Evolutionary conservation across 75 land plant species (phyloP).

Genomic region (Pinus tabuliformis): DNA sequence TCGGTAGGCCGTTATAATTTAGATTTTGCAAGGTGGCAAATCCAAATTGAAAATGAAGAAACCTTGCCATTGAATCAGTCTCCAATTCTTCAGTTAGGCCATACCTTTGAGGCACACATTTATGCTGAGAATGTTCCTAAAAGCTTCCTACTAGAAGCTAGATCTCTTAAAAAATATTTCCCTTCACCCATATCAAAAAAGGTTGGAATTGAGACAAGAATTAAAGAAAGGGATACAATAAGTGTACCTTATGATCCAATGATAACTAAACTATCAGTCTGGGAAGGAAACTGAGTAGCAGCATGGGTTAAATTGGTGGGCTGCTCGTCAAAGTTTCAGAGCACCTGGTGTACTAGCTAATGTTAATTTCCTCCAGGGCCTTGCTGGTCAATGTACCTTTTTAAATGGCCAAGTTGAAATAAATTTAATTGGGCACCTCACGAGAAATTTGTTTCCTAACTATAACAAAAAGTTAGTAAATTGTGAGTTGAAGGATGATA

Average conservation of each 20-base stretch:
- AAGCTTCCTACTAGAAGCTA: too few species aligned
- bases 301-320: constrained; percentile 76
- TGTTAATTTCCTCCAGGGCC: constrained; percentile 22
- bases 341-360: constrained; percentile 96
- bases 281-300: constrained; percentile 75
- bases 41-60: too few species aligned
- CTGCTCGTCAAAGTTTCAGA: constrained; percentile 33
- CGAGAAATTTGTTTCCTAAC: constrained; percentile 54
- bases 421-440: constrained; percentile 85
- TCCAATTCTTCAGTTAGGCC: too few species aligned
- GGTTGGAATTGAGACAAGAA: constrained; percentile 94
- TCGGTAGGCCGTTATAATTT: too few species aligned
- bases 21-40: too few species aligned
- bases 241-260: constrained; percentile 28
- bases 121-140: too few species aligned
- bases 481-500: constrained; percentile 10
- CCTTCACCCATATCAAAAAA: constrained; percentile 63
- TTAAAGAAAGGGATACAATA: constrained; percentile 78
- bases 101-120: too few species aligned
- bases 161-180: constrained; percentile 65
- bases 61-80: too few species aligned
- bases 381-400: too few species aligned
- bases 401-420: constrained; percentile 20
- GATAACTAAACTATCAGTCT: constrained; percentile 96
- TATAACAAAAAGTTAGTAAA: constrained; percentile 13